Conservation (phyloP, 1,284 basidiomycete species). For the Cerrena zonata region DNA sequence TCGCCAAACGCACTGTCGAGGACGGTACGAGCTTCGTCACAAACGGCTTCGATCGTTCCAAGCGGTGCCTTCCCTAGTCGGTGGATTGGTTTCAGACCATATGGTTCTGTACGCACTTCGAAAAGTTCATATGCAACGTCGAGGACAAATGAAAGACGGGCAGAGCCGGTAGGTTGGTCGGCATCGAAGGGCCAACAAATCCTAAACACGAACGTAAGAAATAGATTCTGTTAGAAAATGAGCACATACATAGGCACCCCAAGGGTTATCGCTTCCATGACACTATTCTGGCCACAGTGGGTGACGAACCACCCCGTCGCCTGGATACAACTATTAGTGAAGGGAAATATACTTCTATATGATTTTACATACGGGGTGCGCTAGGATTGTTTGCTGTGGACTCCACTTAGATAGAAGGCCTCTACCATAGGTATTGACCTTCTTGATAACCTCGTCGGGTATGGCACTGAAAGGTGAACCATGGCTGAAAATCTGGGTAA, state of each 20-base stretch:
- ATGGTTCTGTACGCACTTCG: constrained; percentile 19
- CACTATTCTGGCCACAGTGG: constrained; percentile 14
- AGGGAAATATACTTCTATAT: not conserved
- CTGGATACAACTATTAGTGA: constrained; percentile 1
- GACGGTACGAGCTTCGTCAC: constrained; percentile 5
- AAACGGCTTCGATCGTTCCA: constrained; percentile 11
- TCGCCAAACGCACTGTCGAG: constrained; percentile 3
- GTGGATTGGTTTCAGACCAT: constrained; percentile 14
- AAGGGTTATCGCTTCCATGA: constrained; percentile 8
- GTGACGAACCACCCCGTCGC: constrained; percentile 15
- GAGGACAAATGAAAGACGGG: constrained; percentile 14
- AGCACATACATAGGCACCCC: constrained; percentile 10
- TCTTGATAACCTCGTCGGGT: constrained; percentile 12
- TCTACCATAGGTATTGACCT: constrained; percentile 11
- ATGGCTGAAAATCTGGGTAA: constrained; percentile 18
- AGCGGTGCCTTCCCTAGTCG: constrained; percentile 2
- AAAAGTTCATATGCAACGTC: constrained; percentile 22
- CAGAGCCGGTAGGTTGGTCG: constrained; percentile 20
- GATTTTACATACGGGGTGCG: constrained; percentile 15
- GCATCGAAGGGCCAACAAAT: constrained; percentile 22
- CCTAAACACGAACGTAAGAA: no score
- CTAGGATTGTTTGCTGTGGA: constrained; percentile 20
- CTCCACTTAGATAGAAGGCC: constrained; percentile 16
- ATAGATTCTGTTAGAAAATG: no score
- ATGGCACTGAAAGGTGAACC: constrained; percentile 12